These are phyloP conservation scores for Hyphopichia fennica DNA, from an alignment of 1,139 yeast genomes.

Conservation along the genomic window DNA sequence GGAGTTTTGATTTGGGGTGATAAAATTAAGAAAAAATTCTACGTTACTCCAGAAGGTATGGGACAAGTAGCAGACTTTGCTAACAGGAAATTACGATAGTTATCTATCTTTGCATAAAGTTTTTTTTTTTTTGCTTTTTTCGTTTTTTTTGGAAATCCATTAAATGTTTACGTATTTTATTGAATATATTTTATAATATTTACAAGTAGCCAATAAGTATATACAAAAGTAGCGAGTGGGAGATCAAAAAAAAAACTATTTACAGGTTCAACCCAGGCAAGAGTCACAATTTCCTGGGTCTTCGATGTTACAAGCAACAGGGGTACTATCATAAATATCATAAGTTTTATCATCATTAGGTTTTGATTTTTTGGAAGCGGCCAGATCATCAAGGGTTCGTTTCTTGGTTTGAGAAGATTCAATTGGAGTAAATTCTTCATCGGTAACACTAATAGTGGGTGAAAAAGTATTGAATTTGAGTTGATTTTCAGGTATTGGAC, in stretches of 20 bases:
- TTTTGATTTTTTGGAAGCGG: background rate
- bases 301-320: constrained; percentile 38
- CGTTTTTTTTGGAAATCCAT: background rate
- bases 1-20: constrained; percentile 90
- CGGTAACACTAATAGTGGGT: background rate
- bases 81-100: constrained; percentile 48
- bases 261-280: constrained; percentile 39
- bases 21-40: constrained; percentile 69
- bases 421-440: background rate
- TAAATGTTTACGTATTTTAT: background rate
- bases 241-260: constrained; percentile 1
- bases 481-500: background rate
- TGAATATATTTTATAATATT: background rate
- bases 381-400: background rate
- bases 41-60: constrained; percentile 82
- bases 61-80: constrained; percentile 86
- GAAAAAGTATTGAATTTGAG: background rate
- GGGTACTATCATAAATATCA: constrained; percentile 34
- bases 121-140: background rate
- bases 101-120: background rate
- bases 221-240: constrained; percentile 2
- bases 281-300: constrained; percentile 44
- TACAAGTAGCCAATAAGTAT: constrained; percentile 4
- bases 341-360: constrained; percentile 6
- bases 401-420: background rate